Percentiles rank a stretch among this genome's conserved stretches.
Evolutionary conservation across 2,329 filamentous ascomycete genomes (phyloP).

Genomic region (Aspergillus sp.): DNA sequence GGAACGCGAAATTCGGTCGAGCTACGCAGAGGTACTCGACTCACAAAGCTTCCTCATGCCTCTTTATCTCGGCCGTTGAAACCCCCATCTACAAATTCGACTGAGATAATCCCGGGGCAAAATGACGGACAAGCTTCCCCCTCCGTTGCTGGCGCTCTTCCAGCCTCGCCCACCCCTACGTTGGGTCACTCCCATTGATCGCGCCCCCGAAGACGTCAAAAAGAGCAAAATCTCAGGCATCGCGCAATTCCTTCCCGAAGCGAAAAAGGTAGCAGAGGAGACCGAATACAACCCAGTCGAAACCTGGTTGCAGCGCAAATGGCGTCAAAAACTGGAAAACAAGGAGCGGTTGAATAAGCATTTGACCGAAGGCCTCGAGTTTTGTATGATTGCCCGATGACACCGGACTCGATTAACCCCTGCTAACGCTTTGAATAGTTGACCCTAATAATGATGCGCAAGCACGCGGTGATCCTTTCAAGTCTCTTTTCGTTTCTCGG

Average conservation of each 20-base stretch:
- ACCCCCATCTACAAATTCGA: not conserved
- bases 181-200: constrained; percentile 80
- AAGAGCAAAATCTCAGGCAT: constrained; percentile 73
- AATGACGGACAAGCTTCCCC: constrained; percentile 97
- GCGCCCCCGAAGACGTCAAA: constrained; percentile 76
- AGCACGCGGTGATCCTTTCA: constrained; percentile 89
- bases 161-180: constrained; percentile 88
- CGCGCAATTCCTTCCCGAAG: constrained; percentile 69
- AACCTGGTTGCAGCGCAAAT: constrained; percentile 86
- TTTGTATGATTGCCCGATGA: constrained; percentile 53
- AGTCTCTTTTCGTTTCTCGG: constrained; percentile 87
- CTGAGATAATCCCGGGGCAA: constrained; percentile 24
- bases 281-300: constrained; percentile 79
- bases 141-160: constrained; percentile 89
- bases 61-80: not conserved
- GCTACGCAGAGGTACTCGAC: not conserved
- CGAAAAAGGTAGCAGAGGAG: constrained; percentile 75
- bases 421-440: constrained; percentile 50
- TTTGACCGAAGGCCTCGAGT: constrained; percentile 62
- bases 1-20: constrained; percentile 22
- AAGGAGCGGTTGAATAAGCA: constrained; percentile 65
- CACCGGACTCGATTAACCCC: not conserved
- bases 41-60: not conserved
- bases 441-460: constrained; percentile 83
- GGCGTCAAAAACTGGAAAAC: constrained; percentile 81